Conservation (phyloP, 2,329 filamentous ascomycete genomes). For the Hypomyces perniciosus region DNA sequence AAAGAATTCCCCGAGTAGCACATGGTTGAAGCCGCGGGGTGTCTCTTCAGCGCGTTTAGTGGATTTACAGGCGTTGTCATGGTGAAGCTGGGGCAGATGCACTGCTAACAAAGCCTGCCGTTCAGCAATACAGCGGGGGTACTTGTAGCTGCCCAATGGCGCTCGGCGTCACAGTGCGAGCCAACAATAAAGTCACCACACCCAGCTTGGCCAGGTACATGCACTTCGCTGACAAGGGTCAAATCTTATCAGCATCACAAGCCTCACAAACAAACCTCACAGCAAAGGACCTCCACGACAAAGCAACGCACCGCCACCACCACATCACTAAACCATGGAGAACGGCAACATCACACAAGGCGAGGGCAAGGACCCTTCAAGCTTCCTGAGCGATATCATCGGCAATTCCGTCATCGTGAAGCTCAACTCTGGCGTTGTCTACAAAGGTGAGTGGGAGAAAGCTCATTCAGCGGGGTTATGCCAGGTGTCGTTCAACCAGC, state of each 20-base stretch:
- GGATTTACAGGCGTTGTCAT: conserved; percentile 6
- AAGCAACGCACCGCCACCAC: neutral
- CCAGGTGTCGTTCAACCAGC: too few species aligned
- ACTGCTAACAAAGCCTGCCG: conserved; percentile 3
- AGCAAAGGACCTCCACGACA: neutral
- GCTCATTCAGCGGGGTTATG: neutral
- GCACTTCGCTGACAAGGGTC: neutral
- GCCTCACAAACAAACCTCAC: neutral
- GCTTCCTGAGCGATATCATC: conserved; percentile 91
- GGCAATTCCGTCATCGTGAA: conserved; percentile 92
- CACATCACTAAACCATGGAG: conserved; percentile 53
- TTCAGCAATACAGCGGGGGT: neutral
- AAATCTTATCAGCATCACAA: conserved; percentile 7
- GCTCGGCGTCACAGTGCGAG: conserved; percentile 12
- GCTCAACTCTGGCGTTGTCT: conserved; percentile 96
- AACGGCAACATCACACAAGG: conserved; percentile 58
- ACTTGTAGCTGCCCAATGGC: neutral
- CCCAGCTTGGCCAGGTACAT: neutral
- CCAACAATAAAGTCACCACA: neutral
- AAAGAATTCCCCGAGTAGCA: neutral
- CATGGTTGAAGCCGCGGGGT: neutral
- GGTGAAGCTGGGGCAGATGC: conserved; percentile 5
- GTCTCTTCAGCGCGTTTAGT: conserved; percentile 5
- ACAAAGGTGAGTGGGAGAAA: conserved; percentile 64
- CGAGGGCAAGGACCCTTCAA: conserved; percentile 86